Evolutionary conservation across 2,329 filamentous ascomycete species (phyloP).

Genomic region (Lojkania enalia): DNA sequence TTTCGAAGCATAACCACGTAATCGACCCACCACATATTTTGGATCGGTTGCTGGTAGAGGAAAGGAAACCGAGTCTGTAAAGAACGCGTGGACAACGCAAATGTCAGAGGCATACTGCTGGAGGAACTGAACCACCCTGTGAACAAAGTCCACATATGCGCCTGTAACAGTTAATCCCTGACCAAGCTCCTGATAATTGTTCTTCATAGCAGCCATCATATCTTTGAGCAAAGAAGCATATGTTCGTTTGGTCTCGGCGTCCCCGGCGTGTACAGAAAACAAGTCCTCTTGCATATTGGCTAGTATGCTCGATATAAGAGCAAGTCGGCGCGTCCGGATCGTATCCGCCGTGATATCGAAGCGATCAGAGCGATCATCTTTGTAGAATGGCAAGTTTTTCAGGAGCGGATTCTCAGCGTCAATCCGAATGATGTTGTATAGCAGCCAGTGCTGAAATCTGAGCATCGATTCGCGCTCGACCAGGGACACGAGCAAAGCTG

Average conservation of each 20-base stretch:
- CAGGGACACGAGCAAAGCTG: slow-evolving; percentile 58
- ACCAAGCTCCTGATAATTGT: slow-evolving; percentile 60
- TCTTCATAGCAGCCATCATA: slow-evolving; percentile 65
- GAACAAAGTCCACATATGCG: slow-evolving; percentile 64
- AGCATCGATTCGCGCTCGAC: slow-evolving; percentile 63
- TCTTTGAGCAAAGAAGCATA: slow-evolving; percentile 57
- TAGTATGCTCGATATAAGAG: slow-evolving; percentile 59
- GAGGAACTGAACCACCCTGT: slow-evolving; percentile 60
- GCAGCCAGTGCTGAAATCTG: slow-evolving; percentile 63
- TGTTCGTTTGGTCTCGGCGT: slow-evolving; percentile 47
- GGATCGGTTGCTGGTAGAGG: slow-evolving; percentile 64
- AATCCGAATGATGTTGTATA: slow-evolving; percentile 57
- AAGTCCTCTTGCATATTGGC: slow-evolving; percentile 62
- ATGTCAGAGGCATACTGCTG: slow-evolving; percentile 65
- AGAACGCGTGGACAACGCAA: slow-evolving; percentile 60
- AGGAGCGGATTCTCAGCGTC: slow-evolving; percentile 53
- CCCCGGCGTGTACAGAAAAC: slow-evolving; percentile 36
- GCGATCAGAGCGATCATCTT: slow-evolving; percentile 36
- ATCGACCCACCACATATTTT: slow-evolving; percentile 63
- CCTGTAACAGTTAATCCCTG: slow-evolving; percentile 49
- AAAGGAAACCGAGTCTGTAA: slow-evolving; percentile 62
- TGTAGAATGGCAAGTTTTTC: slow-evolving; percentile 61
- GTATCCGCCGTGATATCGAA: slow-evolving; percentile 57
- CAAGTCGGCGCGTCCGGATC: slow-evolving; percentile 58
- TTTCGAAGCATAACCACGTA: slow-evolving; percentile 62